Conservation (phyloP, 23 red algal species). For the Gracilaria gracilis region DNA sequence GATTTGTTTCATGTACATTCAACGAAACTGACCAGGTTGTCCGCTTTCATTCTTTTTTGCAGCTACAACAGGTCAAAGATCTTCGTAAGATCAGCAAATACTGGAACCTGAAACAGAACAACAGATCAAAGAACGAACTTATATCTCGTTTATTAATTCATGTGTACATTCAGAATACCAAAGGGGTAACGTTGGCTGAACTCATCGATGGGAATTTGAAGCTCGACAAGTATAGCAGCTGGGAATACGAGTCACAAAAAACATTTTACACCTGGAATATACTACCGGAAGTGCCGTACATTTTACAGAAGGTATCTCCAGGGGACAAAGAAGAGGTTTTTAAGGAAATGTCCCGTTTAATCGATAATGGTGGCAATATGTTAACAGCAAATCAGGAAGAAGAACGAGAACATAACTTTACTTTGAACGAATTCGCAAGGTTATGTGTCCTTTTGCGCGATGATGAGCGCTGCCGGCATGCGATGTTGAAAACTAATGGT, state of each 20-base stretch:
- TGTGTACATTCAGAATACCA: neutral
- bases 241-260: neutral
- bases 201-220: neutral
- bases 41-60: neutral
- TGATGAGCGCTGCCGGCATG: neutral
- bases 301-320: neutral
- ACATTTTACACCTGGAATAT: neutral
- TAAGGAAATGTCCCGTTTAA: neutral
- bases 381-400: too few relatives aligned
- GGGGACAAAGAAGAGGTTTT: neutral
- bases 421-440: slow-evolving; percentile 1
- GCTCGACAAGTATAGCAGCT: neutral
- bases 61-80: too few relatives aligned
- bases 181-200: neutral
- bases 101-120: slow-evolving; percentile 11
- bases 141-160: neutral
- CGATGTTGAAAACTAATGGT: neutral
- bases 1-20: too few relatives aligned
- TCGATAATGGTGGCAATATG: neutral
- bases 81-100: neutral
- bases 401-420: neutral
- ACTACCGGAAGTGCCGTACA: neutral
- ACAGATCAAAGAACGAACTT: neutral
- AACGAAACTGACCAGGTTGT: neutral
- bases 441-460: neutral